phyloP scores from a whole-genome alignment of 345 rosid genomes.

The Draba incana region DNA sequence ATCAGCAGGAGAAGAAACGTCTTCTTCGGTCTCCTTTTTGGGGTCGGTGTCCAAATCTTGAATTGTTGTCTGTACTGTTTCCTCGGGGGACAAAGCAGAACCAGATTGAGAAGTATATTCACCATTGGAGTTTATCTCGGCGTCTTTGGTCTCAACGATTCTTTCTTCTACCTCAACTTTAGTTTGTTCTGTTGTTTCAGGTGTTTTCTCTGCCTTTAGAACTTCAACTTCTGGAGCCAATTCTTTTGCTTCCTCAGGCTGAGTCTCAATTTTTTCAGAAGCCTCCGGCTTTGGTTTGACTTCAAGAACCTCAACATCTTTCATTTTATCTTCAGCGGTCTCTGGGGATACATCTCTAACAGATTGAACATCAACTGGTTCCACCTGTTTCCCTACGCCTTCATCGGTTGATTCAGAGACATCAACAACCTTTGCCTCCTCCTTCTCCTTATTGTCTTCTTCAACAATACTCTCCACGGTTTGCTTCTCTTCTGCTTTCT shows the following conservation, averaged over 20 bases:
- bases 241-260: constrained; percentile 27
- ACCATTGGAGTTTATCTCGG: constrained; percentile 21
- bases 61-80: not conserved
- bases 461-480: constrained; percentile 13
- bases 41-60: constrained; percentile 17
- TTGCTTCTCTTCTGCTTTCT: constrained; percentile 26
- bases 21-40: constrained; percentile 25
- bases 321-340: constrained; percentile 19
- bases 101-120: constrained; percentile 17
- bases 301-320: constrained; percentile 30
- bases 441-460: constrained; percentile 27
- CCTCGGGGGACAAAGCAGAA: constrained; percentile 10
- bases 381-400: constrained; percentile 27
- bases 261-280: constrained; percentile 25
- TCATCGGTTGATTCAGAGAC: constrained; percentile 24
- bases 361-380: constrained; percentile 32
- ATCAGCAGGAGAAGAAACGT: constrained; percentile 11
- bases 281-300: constrained; percentile 27
- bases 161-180: constrained; percentile 22
- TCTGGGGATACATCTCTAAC: constrained; percentile 31
- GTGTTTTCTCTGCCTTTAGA: constrained; percentile 26
- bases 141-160: constrained; percentile 24
- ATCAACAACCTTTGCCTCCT: constrained; percentile 24
- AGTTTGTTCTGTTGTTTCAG: constrained; percentile 23
- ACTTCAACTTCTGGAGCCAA: constrained; percentile 29